These are phyloP conservation scores for Lactifluus subvellereus DNA, from an alignment of 768 basidiomycete genomes.

Conservation along the genomic window DNA sequence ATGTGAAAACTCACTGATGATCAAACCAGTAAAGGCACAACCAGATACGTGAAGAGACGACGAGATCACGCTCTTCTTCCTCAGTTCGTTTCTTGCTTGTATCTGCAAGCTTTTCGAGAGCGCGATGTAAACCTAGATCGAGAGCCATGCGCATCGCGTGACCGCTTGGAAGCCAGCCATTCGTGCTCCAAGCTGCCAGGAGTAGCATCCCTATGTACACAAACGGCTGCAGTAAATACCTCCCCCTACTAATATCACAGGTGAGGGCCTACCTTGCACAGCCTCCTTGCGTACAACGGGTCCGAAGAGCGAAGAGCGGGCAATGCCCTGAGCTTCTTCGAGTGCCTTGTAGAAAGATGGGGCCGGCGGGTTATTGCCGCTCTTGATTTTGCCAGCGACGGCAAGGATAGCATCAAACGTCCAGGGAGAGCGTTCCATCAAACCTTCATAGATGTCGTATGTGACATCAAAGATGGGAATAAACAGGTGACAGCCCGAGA, in stretches of 20 bases:
- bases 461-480: slow-evolving; percentile 90
- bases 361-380: slow-evolving; percentile 80
- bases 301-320: slow-evolving; percentile 87
- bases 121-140: slow-evolving; percentile 88
- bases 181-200: slow-evolving; percentile 89
- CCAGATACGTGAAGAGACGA: slow-evolving; percentile 92
- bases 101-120: slow-evolving; percentile 85
- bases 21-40: slow-evolving; percentile 95
- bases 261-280: slow-evolving; percentile 61
- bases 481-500: slow-evolving; percentile 93
- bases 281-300: slow-evolving; percentile 93
- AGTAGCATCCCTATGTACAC: slow-evolving; percentile 70
- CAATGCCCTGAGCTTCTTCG: slow-evolving; percentile 95
- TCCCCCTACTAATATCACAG: neutral
- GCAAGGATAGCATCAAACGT: slow-evolving; percentile 92
- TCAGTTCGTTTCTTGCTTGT: slow-evolving; percentile 59
- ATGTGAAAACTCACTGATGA: slow-evolving; percentile 62
- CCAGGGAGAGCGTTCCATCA: slow-evolving; percentile 92
- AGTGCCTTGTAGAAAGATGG: slow-evolving; percentile 86
- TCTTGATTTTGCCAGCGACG: slow-evolving; percentile 86
- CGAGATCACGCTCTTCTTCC: slow-evolving; percentile 84
- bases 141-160: slow-evolving; percentile 96
- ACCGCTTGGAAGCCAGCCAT: slow-evolving; percentile 91
- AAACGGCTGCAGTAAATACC: neutral
- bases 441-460: slow-evolving; percentile 89